These are phyloP conservation scores for Phytophthora cajani DNA, from an alignment of 352 stramenopile species.

Conservation along the genomic window DNA sequence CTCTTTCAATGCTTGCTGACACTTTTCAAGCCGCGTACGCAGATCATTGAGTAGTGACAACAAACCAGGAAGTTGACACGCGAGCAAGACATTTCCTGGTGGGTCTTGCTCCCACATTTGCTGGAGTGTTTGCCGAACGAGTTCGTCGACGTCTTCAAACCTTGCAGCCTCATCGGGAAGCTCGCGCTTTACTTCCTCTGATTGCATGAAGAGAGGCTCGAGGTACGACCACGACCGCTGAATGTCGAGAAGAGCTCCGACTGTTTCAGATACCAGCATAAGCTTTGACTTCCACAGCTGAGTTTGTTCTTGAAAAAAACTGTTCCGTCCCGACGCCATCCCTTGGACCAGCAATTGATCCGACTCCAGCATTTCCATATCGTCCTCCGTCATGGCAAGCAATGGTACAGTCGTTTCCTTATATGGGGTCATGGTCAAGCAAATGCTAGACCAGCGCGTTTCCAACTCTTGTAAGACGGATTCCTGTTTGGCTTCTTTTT, in stretches of 20 bases:
- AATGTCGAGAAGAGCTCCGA: slow-evolving; percentile 91
- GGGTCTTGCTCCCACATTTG: slow-evolving; percentile 78
- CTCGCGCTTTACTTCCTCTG: slow-evolving; percentile 95
- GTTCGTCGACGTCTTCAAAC: slow-evolving; percentile 91
- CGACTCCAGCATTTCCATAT: slow-evolving; percentile 94
- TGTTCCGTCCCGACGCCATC: slow-evolving; percentile 87
- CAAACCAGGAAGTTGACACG: slow-evolving; percentile 87
- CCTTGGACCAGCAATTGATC: slow-evolving; percentile 95
- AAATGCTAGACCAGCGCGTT: slow-evolving; percentile 70
- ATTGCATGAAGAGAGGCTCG: slow-evolving; percentile 95
- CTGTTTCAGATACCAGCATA: slow-evolving; percentile 87
- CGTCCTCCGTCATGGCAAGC: slow-evolving; percentile 91
- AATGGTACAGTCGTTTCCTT: slow-evolving; percentile 88
- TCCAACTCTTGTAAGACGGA: slow-evolving; percentile 82
- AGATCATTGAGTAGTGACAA: slow-evolving; percentile 80
- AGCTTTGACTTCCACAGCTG: slow-evolving; percentile 63
- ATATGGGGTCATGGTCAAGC: slow-evolving; percentile 87
- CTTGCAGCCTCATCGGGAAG: slow-evolving; percentile 90
- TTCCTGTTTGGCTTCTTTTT: slow-evolving; percentile 94
- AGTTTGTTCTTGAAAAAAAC: slow-evolving; percentile 72
- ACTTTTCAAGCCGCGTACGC: slow-evolving; percentile 85
- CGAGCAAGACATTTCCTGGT: slow-evolving; percentile 72
- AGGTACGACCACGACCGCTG: slow-evolving; percentile 96
- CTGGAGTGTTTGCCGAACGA: slow-evolving; percentile 69
- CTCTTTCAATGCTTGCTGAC: slow-evolving; percentile 94